Evolutionary conservation across 805 yeast genomes (phyloP).

Genomic region (Candida rishiriensis): DNA sequence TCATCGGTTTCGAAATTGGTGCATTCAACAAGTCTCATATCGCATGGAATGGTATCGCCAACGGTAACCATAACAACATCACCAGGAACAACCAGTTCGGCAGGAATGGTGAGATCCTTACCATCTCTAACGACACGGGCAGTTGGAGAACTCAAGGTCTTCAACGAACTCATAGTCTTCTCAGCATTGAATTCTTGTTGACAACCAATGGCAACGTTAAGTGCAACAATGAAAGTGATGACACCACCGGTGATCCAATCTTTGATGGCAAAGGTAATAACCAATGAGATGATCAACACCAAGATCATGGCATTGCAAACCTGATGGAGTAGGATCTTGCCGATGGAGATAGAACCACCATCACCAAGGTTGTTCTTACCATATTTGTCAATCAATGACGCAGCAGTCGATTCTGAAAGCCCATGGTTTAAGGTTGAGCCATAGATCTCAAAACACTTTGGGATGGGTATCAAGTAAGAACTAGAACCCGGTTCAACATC

Average conservation of each 20-base stretch:
- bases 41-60: constrained; percentile 78
- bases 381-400: constrained; percentile 27
- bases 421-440: constrained; percentile 46
- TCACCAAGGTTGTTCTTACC: constrained; percentile 65
- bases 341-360: constrained; percentile 48
- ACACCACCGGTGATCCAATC: constrained; percentile 87
- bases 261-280: constrained; percentile 64
- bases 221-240: constrained; percentile 58
- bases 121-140: constrained; percentile 67
- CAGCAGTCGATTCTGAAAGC: constrained; percentile 33
- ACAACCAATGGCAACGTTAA: constrained; percentile 65
- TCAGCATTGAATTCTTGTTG: constrained; percentile 72
- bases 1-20: constrained; percentile 79
- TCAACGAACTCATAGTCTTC: constrained; percentile 71
- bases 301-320: constrained; percentile 75
- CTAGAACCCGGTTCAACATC: constrained; percentile 1
- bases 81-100: constrained; percentile 69
- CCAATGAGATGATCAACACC: constrained; percentile 64
- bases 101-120: constrained; percentile 49
- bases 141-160: constrained; percentile 63
- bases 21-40: constrained; percentile 51
- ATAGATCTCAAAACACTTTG: constrained; percentile 16
- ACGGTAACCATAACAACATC: constrained; percentile 59
- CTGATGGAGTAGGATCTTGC: constrained; percentile 58
- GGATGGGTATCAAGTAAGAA: constrained; percentile 16